Conservation (phyloP, 306 rosid species). For the Cyamopsis tetragonoloba region DNA sequence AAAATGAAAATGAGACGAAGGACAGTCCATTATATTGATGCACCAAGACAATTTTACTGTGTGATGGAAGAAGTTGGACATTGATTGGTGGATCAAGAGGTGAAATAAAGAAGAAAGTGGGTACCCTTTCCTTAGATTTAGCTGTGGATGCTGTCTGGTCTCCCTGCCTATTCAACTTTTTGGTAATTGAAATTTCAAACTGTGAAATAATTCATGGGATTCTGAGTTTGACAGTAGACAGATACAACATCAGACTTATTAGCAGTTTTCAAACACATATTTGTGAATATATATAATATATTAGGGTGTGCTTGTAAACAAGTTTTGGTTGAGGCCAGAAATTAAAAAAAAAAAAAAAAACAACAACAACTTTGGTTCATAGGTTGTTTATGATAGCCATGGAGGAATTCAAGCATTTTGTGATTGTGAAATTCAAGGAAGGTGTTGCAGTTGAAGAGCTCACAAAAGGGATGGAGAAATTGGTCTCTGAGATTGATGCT, state of each 20-base stretch:
- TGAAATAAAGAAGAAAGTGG: conserved; percentile 26
- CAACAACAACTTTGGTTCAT: conserved; percentile 36
- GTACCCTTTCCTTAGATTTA: conserved; percentile 49
- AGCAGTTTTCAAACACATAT: conserved; percentile 27
- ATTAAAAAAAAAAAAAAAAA: too few relatives aligned
- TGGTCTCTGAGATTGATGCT: conserved; percentile 67
- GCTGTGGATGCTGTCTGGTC: conserved; percentile 53
- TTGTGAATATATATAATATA: conserved; percentile 47
- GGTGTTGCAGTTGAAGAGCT: conserved; percentile 67
- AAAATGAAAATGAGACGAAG: conserved; percentile 4
- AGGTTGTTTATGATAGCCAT: conserved; percentile 27
- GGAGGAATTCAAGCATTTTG: conserved; percentile 87
- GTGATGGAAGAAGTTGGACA: conserved; percentile 25
- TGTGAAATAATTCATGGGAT: conserved; percentile 36
- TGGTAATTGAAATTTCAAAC: conserved; percentile 30
- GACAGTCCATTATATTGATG: conserved; percentile 43
- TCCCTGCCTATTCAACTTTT: conserved; percentile 30
- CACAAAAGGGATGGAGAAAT: conserved; percentile 59
- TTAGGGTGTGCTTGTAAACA: background rate
- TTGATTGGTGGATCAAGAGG: conserved; percentile 42
- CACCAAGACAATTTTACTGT: conserved; percentile 40
- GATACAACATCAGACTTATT: too few relatives aligned
- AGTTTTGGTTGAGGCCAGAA: too few relatives aligned
- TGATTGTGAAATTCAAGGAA: conserved; percentile 79
- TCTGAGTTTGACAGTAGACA: conserved; percentile 30